Conservation (phyloP, 257 asterid genomes). For the Eustoma russellianum region DNA sequence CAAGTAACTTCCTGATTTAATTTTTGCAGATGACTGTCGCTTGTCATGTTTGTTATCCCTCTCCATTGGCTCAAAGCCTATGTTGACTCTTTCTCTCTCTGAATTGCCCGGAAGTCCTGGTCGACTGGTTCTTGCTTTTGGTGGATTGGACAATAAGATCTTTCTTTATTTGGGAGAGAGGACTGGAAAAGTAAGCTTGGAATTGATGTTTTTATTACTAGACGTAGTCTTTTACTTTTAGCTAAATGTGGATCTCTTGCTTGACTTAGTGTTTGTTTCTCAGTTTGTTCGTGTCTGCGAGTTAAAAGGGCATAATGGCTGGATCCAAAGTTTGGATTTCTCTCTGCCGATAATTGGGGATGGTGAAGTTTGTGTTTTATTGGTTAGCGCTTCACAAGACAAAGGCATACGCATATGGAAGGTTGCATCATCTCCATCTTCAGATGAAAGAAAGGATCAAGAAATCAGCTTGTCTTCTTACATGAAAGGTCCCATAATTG, state of each 20-base stretch:
- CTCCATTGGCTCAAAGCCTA: slow-evolving; percentile 51
- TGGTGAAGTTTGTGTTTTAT: slow-evolving; percentile 49
- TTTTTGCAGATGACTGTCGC: slow-evolving; percentile 58
- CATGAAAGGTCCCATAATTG: slow-evolving; percentile 84
- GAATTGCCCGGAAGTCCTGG: slow-evolving; percentile 59
- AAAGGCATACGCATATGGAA: slow-evolving; percentile 98
- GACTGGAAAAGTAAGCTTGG: slow-evolving; percentile 68
- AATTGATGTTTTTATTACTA: slow-evolving; percentile 9
- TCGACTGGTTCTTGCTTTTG: slow-evolving; percentile 67
- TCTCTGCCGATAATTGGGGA: slow-evolving; percentile 50
- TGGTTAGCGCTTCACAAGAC: slow-evolving; percentile 96
- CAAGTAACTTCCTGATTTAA: slow-evolving; percentile 2
- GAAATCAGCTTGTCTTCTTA: slow-evolving; percentile 67
- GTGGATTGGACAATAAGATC: slow-evolving; percentile 90
- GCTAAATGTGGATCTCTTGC: slow-evolving; percentile 7
- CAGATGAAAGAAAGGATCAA: slow-evolving; percentile 22
- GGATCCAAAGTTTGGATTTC: slow-evolving; percentile 95
- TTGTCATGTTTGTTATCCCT: slow-evolving; percentile 61
- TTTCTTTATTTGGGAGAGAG: slow-evolving; percentile 74
- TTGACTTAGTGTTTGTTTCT: slow-evolving; percentile 12
- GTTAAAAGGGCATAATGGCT: slow-evolving; percentile 85
- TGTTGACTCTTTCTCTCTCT: slow-evolving; percentile 85
- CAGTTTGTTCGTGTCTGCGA: slow-evolving; percentile 84
- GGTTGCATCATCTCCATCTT: slow-evolving; percentile 38
- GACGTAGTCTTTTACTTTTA: slow-evolving; percentile 12